Conservation (phyloP, 2,329 filamentous ascomycete species). For the Xylariaceae sp. region DNA sequence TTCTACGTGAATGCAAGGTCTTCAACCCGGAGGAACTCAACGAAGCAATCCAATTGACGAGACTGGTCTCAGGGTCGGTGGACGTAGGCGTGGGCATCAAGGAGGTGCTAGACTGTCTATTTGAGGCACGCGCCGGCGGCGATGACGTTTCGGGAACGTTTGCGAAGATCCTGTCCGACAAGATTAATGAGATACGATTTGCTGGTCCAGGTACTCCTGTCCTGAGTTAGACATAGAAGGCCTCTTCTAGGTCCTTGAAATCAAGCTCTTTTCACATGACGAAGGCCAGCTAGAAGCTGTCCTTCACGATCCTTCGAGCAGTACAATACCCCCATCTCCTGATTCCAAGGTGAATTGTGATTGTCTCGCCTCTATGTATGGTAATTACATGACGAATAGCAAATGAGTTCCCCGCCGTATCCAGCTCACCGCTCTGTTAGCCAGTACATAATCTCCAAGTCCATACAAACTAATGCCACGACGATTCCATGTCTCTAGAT, state of each 20-base stretch:
- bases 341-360: not conserved
- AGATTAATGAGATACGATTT: conserved; percentile 16
- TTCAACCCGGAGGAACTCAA: conserved; percentile 17
- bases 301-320: not conserved
- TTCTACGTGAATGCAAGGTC: conserved; percentile 14
- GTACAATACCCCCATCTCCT: not conserved
- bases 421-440: no score
- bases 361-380: not conserved
- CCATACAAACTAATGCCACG: no score
- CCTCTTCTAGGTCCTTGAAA: not conserved
- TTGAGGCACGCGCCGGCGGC: conserved; percentile 17
- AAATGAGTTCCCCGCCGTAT: no score
- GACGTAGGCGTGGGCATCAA: conserved; percentile 18
- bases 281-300: not conserved
- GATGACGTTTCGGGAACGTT: conserved; percentile 14
- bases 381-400: not conserved
- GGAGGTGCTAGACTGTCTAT: conserved; percentile 19
- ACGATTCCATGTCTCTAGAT: not conserved
- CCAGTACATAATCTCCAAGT: no score
- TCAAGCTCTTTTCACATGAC: not conserved
- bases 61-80: conserved; percentile 8
- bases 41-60: conserved; percentile 11
- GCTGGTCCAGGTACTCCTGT: conserved; percentile 4
- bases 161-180: conserved; percentile 16
- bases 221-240: conserved; percentile 7